A percentile compares a stretch with the other conserved stretches of the same genome.
Conservation (phyloP, 257 asterid genomes). For the Catharanthus roseus region DNA sequence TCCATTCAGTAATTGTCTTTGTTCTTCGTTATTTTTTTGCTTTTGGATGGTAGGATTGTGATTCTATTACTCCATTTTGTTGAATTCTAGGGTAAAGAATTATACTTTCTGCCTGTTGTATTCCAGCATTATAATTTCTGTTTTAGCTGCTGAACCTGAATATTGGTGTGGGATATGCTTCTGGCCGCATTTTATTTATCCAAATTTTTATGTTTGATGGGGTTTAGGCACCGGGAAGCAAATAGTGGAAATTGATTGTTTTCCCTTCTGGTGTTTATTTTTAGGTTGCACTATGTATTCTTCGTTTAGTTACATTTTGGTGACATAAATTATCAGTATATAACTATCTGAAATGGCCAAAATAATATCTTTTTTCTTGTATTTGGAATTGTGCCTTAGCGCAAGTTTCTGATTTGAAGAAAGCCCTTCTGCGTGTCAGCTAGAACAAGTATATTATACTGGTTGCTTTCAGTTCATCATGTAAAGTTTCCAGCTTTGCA, state of each 20-base stretch:
- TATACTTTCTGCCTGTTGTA: constrained; percentile 2
- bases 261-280: too few relatives aligned
- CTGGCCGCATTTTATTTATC: background rate
- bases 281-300: too few relatives aligned
- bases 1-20: background rate
- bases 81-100: constrained; percentile 7
- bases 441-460: background rate
- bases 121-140: background rate
- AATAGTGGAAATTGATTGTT: too few relatives aligned
- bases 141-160: background rate
- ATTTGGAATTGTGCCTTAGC: background rate
- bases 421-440: background rate
- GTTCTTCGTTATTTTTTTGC: background rate
- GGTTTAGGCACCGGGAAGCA: too few relatives aligned
- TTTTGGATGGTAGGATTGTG: background rate
- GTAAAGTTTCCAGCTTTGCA: background rate
- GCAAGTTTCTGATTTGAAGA: background rate
- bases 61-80: background rate
- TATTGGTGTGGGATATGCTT: too few relatives aligned
- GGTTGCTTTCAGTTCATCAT: background rate
- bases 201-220: background rate
- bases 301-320: too few relatives aligned
- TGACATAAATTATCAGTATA: too few relatives aligned
- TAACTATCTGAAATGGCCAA: background rate
- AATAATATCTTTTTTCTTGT: background rate